Conservation (phyloP, 129 eudicot species). For the Centella asiatica region DNA sequence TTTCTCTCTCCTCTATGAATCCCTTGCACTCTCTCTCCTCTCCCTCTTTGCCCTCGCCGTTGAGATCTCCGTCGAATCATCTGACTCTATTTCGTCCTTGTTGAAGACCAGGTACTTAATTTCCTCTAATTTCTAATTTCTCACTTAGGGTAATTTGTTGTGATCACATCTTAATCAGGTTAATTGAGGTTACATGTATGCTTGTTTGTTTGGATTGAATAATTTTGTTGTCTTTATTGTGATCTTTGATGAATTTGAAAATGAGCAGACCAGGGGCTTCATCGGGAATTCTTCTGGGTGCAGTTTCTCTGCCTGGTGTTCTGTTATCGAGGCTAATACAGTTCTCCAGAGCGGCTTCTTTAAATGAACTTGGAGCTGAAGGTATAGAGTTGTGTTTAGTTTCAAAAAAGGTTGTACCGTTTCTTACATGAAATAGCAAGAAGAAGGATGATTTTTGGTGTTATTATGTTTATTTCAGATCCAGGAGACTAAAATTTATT, state of each 20-base stretch:
- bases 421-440: background rate
- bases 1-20: constrained; percentile 33
- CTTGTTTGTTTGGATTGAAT: constrained; percentile 4
- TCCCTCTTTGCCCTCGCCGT: constrained; percentile 42
- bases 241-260: constrained; percentile 2
- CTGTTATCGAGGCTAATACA: constrained; percentile 65
- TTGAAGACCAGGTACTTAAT: constrained; percentile 47
- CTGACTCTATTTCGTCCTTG: constrained; percentile 15
- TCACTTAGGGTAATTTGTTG: constrained; percentile 11
- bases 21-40: constrained; percentile 44
- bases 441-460: background rate
- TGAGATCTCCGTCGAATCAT: constrained; percentile 63
- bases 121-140: background rate
- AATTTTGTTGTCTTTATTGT: background rate
- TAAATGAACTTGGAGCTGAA: constrained; percentile 32
- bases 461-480: background rate
- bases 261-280: constrained; percentile 77
- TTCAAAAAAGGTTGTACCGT: too few species aligned
- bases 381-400: constrained; percentile 26
- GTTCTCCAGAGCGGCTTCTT: constrained; percentile 38
- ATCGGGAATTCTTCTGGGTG: constrained; percentile 76
- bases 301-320: constrained; percentile 75
- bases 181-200: background rate
- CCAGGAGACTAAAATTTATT: too few species aligned
- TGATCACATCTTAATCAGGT: too few species aligned